Evolutionary conservation across 2,329 filamentous ascomycete species (phyloP).

Genomic region (Ophioceras dolichostomum): DNA sequence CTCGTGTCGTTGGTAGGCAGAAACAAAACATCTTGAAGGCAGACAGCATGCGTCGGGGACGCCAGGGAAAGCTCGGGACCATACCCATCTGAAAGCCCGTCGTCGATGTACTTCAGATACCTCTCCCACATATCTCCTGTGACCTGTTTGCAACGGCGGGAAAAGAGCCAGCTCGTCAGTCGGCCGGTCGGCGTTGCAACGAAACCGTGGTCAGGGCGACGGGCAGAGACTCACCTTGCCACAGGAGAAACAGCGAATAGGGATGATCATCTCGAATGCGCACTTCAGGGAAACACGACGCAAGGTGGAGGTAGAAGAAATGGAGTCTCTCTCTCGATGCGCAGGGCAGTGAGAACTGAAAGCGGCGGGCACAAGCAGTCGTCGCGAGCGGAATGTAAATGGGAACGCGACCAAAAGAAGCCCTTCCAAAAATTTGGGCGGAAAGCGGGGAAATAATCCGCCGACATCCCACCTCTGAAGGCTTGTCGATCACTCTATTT

Average conservation of each 20-base stretch:
- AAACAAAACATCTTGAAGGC: no score
- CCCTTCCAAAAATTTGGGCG: conserved; percentile 1
- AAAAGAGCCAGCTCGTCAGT: conserved; percentile 1
- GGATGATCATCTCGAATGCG: conserved; percentile 77
- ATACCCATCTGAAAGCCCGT: conserved; percentile 63
- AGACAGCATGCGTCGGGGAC: background rate
- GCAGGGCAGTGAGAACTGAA: no score
- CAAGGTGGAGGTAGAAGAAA: background rate
- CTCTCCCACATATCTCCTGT: conserved; percentile 95
- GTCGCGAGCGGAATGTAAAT: no score
- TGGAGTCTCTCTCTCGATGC: no score
- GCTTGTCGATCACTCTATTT: no score
- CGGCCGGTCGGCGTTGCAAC: no score
- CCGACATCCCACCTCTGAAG: no score
- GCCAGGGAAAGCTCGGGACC: background rate
- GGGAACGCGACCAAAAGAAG: background rate
- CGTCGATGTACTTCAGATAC: conserved; percentile 80
- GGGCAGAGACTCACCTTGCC: conserved; percentile 63
- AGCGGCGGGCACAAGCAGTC: no score
- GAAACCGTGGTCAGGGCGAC: no score
- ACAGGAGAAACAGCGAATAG: conserved; percentile 96
- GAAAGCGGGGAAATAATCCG: no score
- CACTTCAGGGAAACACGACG: background rate
- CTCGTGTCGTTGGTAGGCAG: conserved; percentile 15
- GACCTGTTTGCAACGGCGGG: conserved; percentile 45